Evolutionary conservation across 2,329 filamentous ascomycete genomes (phyloP).

Genomic region (Bimuria novae-zelandiae): DNA sequence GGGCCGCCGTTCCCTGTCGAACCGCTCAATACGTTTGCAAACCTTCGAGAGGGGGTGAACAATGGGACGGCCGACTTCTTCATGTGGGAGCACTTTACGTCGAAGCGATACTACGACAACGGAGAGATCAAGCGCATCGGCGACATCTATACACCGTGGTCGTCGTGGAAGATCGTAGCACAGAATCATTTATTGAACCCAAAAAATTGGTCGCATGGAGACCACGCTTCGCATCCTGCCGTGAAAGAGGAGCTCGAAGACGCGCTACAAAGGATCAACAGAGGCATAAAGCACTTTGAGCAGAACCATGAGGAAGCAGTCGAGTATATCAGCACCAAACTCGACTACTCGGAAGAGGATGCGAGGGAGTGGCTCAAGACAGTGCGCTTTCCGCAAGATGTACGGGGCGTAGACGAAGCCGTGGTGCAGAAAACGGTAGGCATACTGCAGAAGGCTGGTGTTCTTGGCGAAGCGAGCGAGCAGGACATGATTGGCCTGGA

Average conservation of each 20-base stretch:
- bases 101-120: slow-evolving; percentile 88
- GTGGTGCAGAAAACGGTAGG: slow-evolving; percentile 76
- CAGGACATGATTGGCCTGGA: slow-evolving; percentile 34
- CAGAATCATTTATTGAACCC: slow-evolving; percentile 45
- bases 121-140: slow-evolving; percentile 85
- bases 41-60: slow-evolving; percentile 74
- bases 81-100: slow-evolving; percentile 99
- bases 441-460: slow-evolving; percentile 80
- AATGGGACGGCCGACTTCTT: slow-evolving; percentile 83
- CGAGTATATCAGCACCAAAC: slow-evolving; percentile 75
- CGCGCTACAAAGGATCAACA: slow-evolving; percentile 74
- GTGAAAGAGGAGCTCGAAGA: slow-evolving; percentile 66
- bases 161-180: slow-evolving; percentile 89
- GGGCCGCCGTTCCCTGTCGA: slow-evolving; percentile 69
- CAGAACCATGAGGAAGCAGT: slow-evolving; percentile 77
- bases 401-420: slow-evolving; percentile 70
- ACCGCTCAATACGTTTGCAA: slow-evolving; percentile 74
- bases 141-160: slow-evolving; percentile 98
- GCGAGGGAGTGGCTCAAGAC: slow-evolving; percentile 89
- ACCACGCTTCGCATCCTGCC: slow-evolving; percentile 28
- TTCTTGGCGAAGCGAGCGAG: slow-evolving; percentile 58
- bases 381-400: slow-evolving; percentile 74
- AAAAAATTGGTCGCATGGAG: slow-evolving; percentile 30
- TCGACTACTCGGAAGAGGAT: slow-evolving; percentile 87
- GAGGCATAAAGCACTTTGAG: slow-evolving; percentile 78